Base-by-base conservation (phyloP, 352 stramenopile species). In the Globisporangium recalcitrans region DNA sequence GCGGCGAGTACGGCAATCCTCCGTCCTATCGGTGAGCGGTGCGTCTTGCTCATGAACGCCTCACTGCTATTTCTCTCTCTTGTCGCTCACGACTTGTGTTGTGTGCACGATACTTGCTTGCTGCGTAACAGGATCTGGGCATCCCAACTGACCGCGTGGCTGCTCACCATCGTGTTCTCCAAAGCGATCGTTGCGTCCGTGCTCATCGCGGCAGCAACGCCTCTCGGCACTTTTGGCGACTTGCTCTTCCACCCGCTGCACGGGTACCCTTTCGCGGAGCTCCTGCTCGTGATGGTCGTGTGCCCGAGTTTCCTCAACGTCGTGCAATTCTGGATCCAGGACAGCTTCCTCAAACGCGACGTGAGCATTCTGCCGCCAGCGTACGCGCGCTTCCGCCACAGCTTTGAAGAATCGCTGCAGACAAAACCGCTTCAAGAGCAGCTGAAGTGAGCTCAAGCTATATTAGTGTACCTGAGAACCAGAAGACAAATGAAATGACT, bases 311-410 rank as follows among this genome's bases (percentile, higher is more conserved):
- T 93, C 64, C 72, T 93, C 52, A 93, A 93, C 67, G 67, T 91
- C 26, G 75, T 90, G 53, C 82, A 93, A 70, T 91, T 93, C 64
- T 93, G 84, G 85, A 90, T 93, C 64, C 84, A 93, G 65, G 81
- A 91, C 63, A 91, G 77, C 53, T 93, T 91, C 59, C 77, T 93
- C 44, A 93, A 93, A 68, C 77, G 80, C 22, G 84, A 91, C 49
- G 71, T 83, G 11, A 87, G 75, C 57, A 82, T 87, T 31, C 40
- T 88, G 4, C 74, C 82, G 21, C 71, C 70, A 1, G 68, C 74
- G 57, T 91, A 88, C 69, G 77, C 76, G 21, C 74, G 70, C 61
- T 85, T 87, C 59, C 73, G 78, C 54, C 75, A 90, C 51, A 80
- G 65, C 21, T 85, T 88, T 54, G 80, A 90, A 56, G 75, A 88